Conservation (phyloP, 1,284 basidiomycete species). For the Pseudozyma tsukubaensis region DNA sequence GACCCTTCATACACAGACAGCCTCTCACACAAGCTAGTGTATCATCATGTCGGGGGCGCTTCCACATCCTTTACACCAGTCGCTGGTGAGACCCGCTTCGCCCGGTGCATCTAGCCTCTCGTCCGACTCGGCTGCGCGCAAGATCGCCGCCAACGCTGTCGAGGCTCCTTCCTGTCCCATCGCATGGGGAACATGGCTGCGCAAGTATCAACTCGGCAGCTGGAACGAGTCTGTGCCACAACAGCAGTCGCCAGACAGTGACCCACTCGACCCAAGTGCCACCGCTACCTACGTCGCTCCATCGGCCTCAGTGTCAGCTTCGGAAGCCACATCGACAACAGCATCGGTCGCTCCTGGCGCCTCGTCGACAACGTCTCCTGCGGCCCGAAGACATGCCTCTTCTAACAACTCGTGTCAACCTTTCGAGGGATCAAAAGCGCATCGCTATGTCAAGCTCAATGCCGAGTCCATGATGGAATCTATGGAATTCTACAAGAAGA, state of each 20-base stretch:
- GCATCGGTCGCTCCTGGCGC: not conserved
- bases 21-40: not conserved
- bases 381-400: conserved; percentile 2
- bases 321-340: not conserved
- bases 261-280: not conserved
- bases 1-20: not conserved
- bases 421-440: conserved; percentile 4
- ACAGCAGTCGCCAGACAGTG: not conserved
- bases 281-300: conserved; percentile 1
- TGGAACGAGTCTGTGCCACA: conserved; percentile 25
- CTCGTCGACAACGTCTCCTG: not conserved
- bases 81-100: conserved; percentile 21
- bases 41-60: conserved; percentile 18
- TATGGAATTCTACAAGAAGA: conserved; percentile 31
- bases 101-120: conserved; percentile 27
- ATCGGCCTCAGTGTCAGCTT: not conserved
- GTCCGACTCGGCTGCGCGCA: conserved; percentile 25
- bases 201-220: conserved; percentile 34
- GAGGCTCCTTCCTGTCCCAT: conserved; percentile 31
- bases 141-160: conserved; percentile 31
- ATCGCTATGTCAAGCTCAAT: conserved; percentile 37
- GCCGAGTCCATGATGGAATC: conserved; percentile 24
- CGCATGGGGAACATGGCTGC: conserved; percentile 41
- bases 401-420: conserved; percentile 18
- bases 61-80: conserved; percentile 26